Evolutionary conservation across 768 basidiomycete species (phyloP).

Genomic region (Lentinula edodes): DNA sequence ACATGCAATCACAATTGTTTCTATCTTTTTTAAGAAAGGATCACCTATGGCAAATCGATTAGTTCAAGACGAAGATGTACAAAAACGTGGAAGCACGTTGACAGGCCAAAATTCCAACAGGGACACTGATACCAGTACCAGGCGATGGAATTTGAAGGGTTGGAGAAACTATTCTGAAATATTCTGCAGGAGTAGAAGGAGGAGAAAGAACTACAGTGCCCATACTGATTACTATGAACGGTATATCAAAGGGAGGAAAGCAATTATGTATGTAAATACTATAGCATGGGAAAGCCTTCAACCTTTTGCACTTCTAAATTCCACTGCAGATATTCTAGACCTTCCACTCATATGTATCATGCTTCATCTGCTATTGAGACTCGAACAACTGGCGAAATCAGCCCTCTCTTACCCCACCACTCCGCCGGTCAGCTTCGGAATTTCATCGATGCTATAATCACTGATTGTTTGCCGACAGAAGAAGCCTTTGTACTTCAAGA

Average conservation of each 20-base stretch:
- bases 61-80: background rate
- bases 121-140: conserved; percentile 39
- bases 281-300: no score
- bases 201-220: conserved; percentile 40
- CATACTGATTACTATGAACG: conserved; percentile 15
- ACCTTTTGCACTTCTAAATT: no score
- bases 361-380: no score
- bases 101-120: conserved; percentile 75
- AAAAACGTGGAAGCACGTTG: conserved; percentile 45
- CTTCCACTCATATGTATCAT: no score
- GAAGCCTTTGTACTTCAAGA: background rate
- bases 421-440: background rate
- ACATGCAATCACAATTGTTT: conserved; percentile 51
- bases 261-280: no score
- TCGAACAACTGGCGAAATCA: background rate
- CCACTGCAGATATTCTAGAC: no score
- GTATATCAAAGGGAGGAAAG: no score
- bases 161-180: conserved; percentile 61
- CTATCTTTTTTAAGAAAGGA: conserved; percentile 56
- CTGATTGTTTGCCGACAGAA: background rate
- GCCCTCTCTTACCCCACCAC: background rate
- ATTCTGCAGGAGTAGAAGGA: conserved; percentile 44
- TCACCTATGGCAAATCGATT: conserved; percentile 43
- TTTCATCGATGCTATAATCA: no score
- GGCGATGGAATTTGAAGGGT: conserved; percentile 51